Percentiles rank a stretch among this genome's conserved stretches.
These are phyloP conservation scores for Coniosporium tulheliwenetii DNA, from an alignment of 2,329 filamentous ascomycete species.

Conservation along the genomic window DNA sequence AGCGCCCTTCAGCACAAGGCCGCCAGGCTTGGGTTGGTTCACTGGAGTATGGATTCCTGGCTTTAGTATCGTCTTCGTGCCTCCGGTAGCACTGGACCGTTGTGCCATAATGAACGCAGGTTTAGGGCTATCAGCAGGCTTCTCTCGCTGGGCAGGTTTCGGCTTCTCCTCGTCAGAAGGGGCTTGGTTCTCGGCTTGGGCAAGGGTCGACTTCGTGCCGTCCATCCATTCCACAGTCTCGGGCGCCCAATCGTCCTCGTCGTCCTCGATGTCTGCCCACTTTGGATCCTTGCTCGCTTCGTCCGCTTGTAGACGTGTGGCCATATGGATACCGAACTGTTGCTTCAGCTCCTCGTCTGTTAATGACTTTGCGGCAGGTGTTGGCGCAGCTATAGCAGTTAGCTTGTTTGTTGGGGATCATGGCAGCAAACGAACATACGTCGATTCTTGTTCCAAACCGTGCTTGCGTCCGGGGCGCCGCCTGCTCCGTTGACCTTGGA, in stretches of 20 bases:
- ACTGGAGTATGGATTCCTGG: background rate
- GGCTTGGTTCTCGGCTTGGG: constrained; percentile 32
- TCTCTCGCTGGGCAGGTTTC: constrained; percentile 6
- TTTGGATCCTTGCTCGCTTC: constrained; percentile 60
- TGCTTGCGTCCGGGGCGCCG: constrained; percentile 52
- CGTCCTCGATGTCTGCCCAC: constrained; percentile 82
- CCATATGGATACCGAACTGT: constrained; percentile 75
- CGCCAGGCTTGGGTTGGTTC: constrained; percentile 27
- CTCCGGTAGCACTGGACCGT: constrained; percentile 14
- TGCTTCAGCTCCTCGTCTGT: constrained; percentile 75
- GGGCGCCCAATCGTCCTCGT: constrained; percentile 75
- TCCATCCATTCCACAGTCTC: constrained; percentile 81
- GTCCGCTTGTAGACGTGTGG: constrained; percentile 61
- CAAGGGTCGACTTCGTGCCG: constrained; percentile 65
- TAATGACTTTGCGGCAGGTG: constrained; percentile 62
- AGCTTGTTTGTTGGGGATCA: constrained; percentile 10
- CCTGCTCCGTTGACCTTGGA: constrained; percentile 42
- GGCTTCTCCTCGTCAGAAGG: constrained; percentile 9
- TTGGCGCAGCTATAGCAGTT: constrained; percentile 35
- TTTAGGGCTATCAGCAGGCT: constrained; percentile 5
- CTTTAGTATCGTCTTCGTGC: background rate
- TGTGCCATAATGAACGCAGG: constrained; percentile 14
- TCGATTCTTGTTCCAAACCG: constrained; percentile 81
- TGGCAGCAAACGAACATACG: constrained; percentile 37
- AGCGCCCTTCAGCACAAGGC: constrained; percentile 49